phyloP scores from a whole-genome alignment of 2,329 filamentous ascomycete genomes.

The Neurospora crassa region DNA sequence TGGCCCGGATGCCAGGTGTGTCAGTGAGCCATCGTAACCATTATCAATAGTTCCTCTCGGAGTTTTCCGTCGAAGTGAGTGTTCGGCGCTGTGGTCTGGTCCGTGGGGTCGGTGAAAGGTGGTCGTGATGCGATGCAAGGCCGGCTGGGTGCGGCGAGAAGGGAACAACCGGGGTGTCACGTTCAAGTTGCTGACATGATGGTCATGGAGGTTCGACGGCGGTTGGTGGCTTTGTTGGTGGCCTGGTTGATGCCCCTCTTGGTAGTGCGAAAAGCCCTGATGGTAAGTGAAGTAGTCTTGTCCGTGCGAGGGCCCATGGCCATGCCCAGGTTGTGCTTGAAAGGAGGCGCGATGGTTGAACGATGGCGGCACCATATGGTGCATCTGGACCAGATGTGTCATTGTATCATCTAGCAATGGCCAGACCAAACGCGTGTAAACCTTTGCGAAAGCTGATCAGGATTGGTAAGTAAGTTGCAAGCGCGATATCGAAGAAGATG shows the following conservation, averaged over 20 bases:
- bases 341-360: constrained; percentile 29
- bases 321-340: constrained; percentile 10
- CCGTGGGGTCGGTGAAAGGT: constrained; percentile 18
- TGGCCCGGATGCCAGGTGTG: constrained; percentile 62
- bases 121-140: constrained; percentile 21
- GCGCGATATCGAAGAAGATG: neutral
- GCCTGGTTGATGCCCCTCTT: neutral
- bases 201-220: constrained; percentile 11
- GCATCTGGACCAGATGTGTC: constrained; percentile 43
- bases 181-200: constrained; percentile 6
- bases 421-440: neutral
- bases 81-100: constrained; percentile 42
- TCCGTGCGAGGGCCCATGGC: constrained; percentile 11
- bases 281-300: constrained; percentile 20
- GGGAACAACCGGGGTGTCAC: constrained; percentile 25
- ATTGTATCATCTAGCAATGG: constrained; percentile 22
- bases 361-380: constrained; percentile 38
- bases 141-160: constrained; percentile 26
- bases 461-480: neutral
- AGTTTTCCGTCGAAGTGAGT: constrained; percentile 83
- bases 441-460: neutral
- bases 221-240: constrained; percentile 7
- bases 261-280: constrained; percentile 9
- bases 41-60: constrained; percentile 88
- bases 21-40: constrained; percentile 77